Percentiles rank a stretch among this genome's conserved stretches.
Evolutionary conservation across 805 yeast species (phyloP).

Genomic region (Tetrapisispora phaffii): DNA sequence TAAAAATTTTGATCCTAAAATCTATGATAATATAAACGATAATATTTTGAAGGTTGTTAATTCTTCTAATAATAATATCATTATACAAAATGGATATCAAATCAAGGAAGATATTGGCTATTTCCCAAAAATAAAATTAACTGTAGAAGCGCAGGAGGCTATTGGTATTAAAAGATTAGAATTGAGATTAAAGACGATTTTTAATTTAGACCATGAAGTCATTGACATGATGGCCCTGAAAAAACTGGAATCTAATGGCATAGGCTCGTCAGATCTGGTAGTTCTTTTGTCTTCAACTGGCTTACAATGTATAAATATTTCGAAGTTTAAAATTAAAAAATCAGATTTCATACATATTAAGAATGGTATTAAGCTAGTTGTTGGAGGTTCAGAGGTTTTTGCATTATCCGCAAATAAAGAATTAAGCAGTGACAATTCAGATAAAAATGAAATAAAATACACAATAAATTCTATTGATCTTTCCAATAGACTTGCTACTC

Average conservation of each 20-base stretch:
- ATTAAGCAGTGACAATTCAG: neutral
- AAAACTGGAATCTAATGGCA: conserved; percentile 11
- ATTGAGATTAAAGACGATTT: conserved; percentile 22
- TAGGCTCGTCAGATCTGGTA: conserved; percentile 9
- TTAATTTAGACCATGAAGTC: conserved; percentile 27
- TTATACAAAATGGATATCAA: conserved; percentile 29
- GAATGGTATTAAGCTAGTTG: conserved; percentile 13
- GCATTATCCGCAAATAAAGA: conserved; percentile 10
- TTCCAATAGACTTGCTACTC: neutral
- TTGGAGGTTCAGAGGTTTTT: conserved; percentile 13
- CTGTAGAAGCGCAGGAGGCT: conserved; percentile 20
- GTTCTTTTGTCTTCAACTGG: conserved; percentile 25
- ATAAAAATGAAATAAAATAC: neutral
- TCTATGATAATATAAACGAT: conserved; percentile 20
- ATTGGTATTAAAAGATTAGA: conserved; percentile 26
- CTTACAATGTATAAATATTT: conserved; percentile 20
- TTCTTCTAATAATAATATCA: conserved; percentile 18
- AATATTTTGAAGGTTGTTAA: conserved; percentile 27
- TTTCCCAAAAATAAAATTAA: conserved; percentile 17
- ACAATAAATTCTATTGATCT: neutral
- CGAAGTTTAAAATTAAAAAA: conserved; percentile 19
- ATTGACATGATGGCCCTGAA: conserved; percentile 23
- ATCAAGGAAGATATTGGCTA: conserved; percentile 25
- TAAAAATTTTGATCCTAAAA: conserved; percentile 12
- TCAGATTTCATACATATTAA: conserved; percentile 17